phyloP scores from a whole-genome alignment of 192 early-diverging fungal species.

The Funneliformis geosporum region DNA sequence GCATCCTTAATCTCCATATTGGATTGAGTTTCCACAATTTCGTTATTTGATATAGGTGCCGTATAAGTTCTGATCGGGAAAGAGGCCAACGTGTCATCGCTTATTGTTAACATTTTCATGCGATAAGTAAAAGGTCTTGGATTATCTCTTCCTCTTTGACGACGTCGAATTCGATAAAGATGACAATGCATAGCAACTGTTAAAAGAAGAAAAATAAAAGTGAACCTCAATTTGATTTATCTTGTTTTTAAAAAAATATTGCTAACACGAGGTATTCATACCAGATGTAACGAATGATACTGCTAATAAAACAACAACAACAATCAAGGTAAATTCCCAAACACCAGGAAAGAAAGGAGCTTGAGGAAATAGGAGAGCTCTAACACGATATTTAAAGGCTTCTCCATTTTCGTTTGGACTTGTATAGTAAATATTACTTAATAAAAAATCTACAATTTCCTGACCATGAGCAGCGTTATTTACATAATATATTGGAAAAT shows the following conservation, averaged over 20 bases:
- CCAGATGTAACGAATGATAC: slow-evolving; percentile 2
- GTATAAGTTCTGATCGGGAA: background rate
- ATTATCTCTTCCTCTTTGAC: background rate
- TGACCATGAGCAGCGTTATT: background rate
- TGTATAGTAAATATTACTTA: background rate
- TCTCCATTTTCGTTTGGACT: background rate
- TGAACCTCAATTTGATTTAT: background rate
- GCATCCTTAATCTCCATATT: background rate
- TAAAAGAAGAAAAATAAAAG: background rate
- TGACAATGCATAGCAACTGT: slow-evolving; percentile 22
- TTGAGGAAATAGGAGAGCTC: background rate
- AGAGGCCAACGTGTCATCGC: background rate
- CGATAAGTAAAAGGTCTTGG: background rate
- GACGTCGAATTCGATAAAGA: slow-evolving; percentile 5
- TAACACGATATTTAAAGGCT: background rate
- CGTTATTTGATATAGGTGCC: background rate
- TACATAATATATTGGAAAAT: background rate
- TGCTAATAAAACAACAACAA: slow-evolving; percentile 13
- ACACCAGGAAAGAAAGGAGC: slow-evolving; percentile 1
- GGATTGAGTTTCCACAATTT: background rate
- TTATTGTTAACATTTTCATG: background rate
- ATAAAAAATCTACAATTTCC: background rate
- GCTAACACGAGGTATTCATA: background rate
- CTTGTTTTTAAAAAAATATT: too few relatives aligned
- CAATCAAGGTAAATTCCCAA: slow-evolving; percentile 13